Evolutionary conservation across 352 stramenopile species (phyloP).

Genomic region (Elongisporangium undulatum): DNA sequence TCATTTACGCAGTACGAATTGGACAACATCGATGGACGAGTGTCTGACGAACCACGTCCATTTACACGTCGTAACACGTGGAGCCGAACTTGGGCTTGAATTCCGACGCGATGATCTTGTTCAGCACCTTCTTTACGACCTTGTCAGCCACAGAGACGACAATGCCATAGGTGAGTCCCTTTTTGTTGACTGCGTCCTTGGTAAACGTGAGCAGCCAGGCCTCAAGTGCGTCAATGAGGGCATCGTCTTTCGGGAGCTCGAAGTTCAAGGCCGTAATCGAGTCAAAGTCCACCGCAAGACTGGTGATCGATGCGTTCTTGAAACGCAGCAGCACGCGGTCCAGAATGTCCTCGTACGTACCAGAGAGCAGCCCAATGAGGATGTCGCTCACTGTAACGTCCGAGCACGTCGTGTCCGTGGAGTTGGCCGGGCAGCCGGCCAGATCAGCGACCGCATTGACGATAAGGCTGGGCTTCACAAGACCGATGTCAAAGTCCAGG

Average conservation of each 20-base stretch:
- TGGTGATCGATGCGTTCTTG: constrained; percentile 29
- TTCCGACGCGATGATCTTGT: constrained; percentile 36
- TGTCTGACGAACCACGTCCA: no score
- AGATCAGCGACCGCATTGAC: constrained; percentile 1
- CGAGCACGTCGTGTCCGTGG: constrained; percentile 4
- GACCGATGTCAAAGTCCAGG: constrained; percentile 28
- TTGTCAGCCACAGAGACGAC: constrained; percentile 30
- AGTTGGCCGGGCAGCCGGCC: background rate
- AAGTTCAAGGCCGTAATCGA: constrained; percentile 40
- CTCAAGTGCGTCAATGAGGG: constrained; percentile 36
- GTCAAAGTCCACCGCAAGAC: constrained; percentile 24
- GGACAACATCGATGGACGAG: no score
- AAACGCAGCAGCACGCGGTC: no score
- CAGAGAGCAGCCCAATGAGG: constrained; percentile 3
- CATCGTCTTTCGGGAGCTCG: constrained; percentile 28
- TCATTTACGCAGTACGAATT: no score
- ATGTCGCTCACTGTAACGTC: constrained; percentile 8
- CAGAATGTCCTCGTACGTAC: constrained; percentile 11
- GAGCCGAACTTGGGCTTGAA: constrained; percentile 35
- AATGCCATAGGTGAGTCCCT: constrained; percentile 46
- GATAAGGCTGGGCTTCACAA: constrained; percentile 23
- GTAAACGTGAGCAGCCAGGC: constrained; percentile 47
- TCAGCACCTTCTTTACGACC: constrained; percentile 38
- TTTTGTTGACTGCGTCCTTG: constrained; percentile 53
- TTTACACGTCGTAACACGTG: no score